Conservation (phyloP, 768 basidiomycete species). For the Suillus occidentalis region DNA sequence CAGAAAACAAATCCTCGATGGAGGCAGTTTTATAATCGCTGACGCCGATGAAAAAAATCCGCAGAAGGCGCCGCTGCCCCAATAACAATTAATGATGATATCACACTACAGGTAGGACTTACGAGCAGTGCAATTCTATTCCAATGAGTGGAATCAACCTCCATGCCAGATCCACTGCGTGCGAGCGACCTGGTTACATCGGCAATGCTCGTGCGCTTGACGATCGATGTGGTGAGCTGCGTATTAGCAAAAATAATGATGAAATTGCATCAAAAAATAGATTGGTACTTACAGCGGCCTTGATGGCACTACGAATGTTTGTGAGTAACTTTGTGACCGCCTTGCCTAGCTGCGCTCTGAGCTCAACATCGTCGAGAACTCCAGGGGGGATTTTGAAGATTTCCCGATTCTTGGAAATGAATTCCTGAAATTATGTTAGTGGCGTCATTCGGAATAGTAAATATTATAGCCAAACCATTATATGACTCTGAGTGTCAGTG, state of each 20-base stretch:
- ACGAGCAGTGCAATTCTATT: conserved; percentile 8
- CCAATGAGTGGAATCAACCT: conserved; percentile 7
- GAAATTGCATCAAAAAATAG: no score
- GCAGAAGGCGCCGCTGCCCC: conserved; percentile 2
- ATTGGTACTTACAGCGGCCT: background rate
- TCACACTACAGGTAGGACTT: background rate
- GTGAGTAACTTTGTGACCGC: conserved; percentile 7
- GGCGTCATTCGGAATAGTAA: background rate
- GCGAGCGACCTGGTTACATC: background rate
- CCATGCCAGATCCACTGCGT: background rate
- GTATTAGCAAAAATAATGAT: background rate
- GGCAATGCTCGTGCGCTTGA: conserved; percentile 1
- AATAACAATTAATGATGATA: background rate
- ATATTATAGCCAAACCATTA: background rate
- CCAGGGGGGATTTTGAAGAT: background rate
- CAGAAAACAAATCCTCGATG: background rate
- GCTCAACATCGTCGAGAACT: conserved; percentile 2
- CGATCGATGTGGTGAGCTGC: background rate
- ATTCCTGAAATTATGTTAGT: conserved; percentile 4
- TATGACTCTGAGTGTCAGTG: conserved; percentile 5
- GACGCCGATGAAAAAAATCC: background rate
- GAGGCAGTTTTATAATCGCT: background rate
- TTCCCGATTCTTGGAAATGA: conserved; percentile 3
- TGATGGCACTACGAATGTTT: conserved; percentile 1
- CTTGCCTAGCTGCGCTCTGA: conserved; percentile 3